Conservation (phyloP, 164 flowering plant species). For the Vitis riparia region DNA sequence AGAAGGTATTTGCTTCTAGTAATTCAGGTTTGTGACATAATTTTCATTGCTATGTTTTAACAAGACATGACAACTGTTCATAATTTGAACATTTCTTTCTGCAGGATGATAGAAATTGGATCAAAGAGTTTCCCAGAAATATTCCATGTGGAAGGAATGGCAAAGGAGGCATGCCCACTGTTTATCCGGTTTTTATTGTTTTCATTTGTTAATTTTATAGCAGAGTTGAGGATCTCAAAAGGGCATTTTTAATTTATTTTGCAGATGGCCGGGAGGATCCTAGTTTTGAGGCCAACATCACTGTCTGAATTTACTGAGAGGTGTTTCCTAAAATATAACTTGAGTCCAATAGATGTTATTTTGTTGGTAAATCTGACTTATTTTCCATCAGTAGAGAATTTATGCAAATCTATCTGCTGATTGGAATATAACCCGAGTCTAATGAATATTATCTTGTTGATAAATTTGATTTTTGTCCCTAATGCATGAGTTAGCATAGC, state of each 20-base stretch:
- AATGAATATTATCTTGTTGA: not conserved
- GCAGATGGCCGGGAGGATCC: conserved; percentile 88
- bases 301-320: conserved; percentile 74
- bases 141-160: conserved; percentile 68
- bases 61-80: not conserved
- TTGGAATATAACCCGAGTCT: not conserved
- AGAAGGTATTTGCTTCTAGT: conserved; percentile 47
- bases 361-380: not conserved
- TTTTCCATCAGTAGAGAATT: not conserved
- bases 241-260: conserved; percentile 11
- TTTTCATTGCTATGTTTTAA: not conserved
- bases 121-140: conserved; percentile 70
- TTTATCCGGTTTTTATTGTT: not conserved
- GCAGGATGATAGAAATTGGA: conserved; percentile 85
- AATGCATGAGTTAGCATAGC: not conserved
- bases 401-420: not conserved
- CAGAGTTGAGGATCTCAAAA: not conserved
- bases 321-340: conserved; percentile 24
- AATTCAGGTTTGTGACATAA: not conserved
- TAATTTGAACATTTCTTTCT: conserved; percentile 6
- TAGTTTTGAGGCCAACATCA: conserved; percentile 75
- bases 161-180: conserved; percentile 52
- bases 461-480: not conserved
- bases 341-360: not conserved
- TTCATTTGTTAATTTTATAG: not conserved